A percentile compares a stretch with the other conserved stretches of the same genome.
phyloP scores from a whole-genome alignment of 2,329 filamentous ascomycete species.

The Tothia fuscella region DNA sequence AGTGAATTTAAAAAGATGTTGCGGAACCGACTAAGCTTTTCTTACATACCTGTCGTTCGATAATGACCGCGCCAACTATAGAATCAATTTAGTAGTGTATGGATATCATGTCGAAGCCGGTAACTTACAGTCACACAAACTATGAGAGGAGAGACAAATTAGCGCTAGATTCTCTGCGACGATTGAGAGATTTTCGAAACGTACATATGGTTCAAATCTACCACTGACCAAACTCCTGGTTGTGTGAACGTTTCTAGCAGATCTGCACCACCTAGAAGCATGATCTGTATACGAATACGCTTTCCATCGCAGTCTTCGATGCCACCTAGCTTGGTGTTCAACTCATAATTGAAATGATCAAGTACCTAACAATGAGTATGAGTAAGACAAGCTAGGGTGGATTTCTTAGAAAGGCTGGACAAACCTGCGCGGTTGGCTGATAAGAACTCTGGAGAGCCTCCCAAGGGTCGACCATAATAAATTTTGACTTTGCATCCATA shows the following conservation, averaged over 20 bases:
- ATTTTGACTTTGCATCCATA: not conserved
- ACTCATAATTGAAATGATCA: constrained; percentile 12
- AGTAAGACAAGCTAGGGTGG: too few relatives aligned
- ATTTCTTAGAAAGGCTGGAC: constrained; percentile 3
- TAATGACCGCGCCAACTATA: constrained; percentile 11
- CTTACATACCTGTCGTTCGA: too few relatives aligned
- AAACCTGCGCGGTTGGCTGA: constrained; percentile 12
- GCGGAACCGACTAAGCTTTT: too few relatives aligned
- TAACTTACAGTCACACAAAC: constrained; percentile 10
- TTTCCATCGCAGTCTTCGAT: constrained; percentile 11
- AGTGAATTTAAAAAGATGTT: too few relatives aligned
- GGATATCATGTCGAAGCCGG: not conserved
- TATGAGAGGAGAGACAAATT: too few relatives aligned
- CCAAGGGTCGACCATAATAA: constrained; percentile 12
- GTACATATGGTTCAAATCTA: constrained; percentile 13
- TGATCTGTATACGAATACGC: constrained; percentile 8
- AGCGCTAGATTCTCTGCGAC: too few relatives aligned
- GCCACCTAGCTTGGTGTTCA: constrained; percentile 11
- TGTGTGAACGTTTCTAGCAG: constrained; percentile 11
- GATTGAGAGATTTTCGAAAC: too few relatives aligned
- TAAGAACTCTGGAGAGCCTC: constrained; percentile 12
- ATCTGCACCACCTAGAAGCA: constrained; percentile 12
- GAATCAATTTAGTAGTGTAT: not conserved
- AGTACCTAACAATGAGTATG: constrained; percentile 3
- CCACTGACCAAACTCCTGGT: constrained; percentile 12